A percentile compares a stretch with the other conserved stretches of the same genome.
These are phyloP conservation scores for Scedosporium aurantiacum DNA, from an alignment of 2,329 filamentous ascomycete genomes.

Conservation along the genomic window DNA sequence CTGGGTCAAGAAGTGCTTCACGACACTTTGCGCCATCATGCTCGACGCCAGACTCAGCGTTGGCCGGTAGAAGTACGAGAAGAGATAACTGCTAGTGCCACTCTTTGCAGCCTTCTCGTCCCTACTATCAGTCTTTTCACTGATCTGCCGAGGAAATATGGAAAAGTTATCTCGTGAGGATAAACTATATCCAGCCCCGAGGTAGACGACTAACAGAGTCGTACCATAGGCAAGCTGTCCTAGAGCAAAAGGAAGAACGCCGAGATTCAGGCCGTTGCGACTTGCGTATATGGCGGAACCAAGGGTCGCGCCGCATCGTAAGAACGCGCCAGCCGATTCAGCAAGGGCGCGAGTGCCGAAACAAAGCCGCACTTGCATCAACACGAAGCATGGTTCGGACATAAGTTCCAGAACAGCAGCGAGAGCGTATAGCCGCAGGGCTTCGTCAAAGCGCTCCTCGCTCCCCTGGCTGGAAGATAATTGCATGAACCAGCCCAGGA, in stretches of 20 bases:
- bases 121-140: neutral
- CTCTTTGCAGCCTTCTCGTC: constrained; percentile 4
- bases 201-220: constrained; percentile 60
- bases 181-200: constrained; percentile 45
- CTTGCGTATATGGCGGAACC: constrained; percentile 55
- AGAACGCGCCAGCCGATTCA: constrained; percentile 71
- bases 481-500: constrained; percentile 56
- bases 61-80: constrained; percentile 54
- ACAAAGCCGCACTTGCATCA: constrained; percentile 69
- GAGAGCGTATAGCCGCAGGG: constrained; percentile 43
- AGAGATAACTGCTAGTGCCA: constrained; percentile 29
- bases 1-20: constrained; percentile 91
- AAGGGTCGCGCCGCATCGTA: constrained; percentile 68
- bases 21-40: constrained; percentile 74
- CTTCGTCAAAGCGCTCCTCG: constrained; percentile 23
- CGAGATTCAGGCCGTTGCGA: constrained; percentile 39
- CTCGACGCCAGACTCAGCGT: constrained; percentile 66
- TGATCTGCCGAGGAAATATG: constrained; percentile 38
- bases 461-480: constrained; percentile 38
- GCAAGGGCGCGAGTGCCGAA: constrained; percentile 73
- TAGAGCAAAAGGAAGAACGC: constrained; percentile 77
- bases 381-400: constrained; percentile 80
- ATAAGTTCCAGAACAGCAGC: constrained; percentile 62
- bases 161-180: constrained; percentile 55
- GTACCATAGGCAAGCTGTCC: constrained; percentile 72